Base-by-base conservation (phyloP, 805 yeast species). In the Lipomyces starkeyi region DNA sequence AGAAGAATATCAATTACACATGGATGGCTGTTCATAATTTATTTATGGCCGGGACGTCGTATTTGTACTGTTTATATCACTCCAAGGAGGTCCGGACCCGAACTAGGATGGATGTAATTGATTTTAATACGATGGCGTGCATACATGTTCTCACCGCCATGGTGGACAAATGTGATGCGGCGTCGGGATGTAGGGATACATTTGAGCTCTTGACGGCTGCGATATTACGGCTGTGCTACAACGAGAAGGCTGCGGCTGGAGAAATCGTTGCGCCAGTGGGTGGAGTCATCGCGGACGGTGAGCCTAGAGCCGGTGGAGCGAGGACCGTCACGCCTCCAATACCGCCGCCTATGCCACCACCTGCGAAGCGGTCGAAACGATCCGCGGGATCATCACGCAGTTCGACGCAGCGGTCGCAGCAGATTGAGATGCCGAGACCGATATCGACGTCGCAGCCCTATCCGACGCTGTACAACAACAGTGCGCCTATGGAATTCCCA, bases 11-110 rank as follows among this genome's bases (percentile, higher is more conserved):
- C 68, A 91, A 91, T 77, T 93, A 91, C 78, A 91, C 97, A 0
- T 93, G 97, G 97, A 93, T 93, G 1, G 95, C 96, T 0, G 93
- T 91, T 2, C 97, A 92, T 77, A 92, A 91, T 76, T 80, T 91
- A 63, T 91, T 91, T 76, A 89, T 91, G 90, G 93, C 97, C 0
- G 96, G 97, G 0, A 89, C 94, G 34, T 89, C 97, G 0, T 92
- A 87, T 73, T 80, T 93, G 57, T 92, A 90, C 76, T 85, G 93
- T 0, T 82, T 91, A 14, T 92, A 90, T 76, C 89, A 89, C 76
- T 86, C 91, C 49, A 82, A 82, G n/a, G 84, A 83, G 59, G 86
- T 84, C 1, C 77, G 89, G 27, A 75, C 78, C 5, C 78, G 79
- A 5, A 82, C 86, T 22, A 76, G 83, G 0, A 71, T 86, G 25